Base-by-base conservation (phyloP, 2,329 filamentous ascomycete genomes). In the Botrytis fragariae region DNA sequence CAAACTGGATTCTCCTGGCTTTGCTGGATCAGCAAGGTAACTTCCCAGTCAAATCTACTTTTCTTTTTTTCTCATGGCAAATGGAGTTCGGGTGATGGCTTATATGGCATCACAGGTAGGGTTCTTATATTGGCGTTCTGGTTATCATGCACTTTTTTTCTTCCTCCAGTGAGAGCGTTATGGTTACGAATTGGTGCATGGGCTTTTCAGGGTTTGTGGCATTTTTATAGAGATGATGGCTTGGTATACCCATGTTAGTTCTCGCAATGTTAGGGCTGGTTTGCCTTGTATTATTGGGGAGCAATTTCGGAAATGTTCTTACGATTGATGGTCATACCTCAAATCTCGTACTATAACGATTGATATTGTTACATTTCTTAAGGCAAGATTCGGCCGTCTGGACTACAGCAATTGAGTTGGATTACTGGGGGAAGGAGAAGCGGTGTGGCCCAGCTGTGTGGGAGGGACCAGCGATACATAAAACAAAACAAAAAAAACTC, bases 1-100 rank as follows among this genome's bases (percentile, higher is more conserved):
- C 67, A 81, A 81, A 72, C 70, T 81, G 62, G 77, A 79, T 62
- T 75, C 79, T 29, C 59, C 72, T 35, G 75, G 71, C 32, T 75
- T 68, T 54, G 16, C 71, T n/a, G 71, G 71, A 32, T 48, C 48
- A 44, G 71, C 73, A 70, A 67, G n/a, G 64, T 72, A 44, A 70
- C 37, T 59, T 37, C 37, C 44, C 32, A 61, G 51, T 16, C 62
- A 32, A 18, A 51, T 37, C n/a, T 25, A 45, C n/a, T 48, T 60
- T 68, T 51, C 20, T 48, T 67, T 32, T 20, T 39, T 48, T 32
- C 39, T 45, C 25, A 16, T 59, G 48, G 48, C 45, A 57, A n/a
- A 72, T 42, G 71, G 71, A 48, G 71, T 72, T 69, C 32, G 22
- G 71, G 70, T 72, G 45, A 37, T 72, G 51, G 39, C 51, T 60